Base-by-base conservation (phyloP, 305 asterid genomes). In the Stenogyne calaminthoides region DNA sequence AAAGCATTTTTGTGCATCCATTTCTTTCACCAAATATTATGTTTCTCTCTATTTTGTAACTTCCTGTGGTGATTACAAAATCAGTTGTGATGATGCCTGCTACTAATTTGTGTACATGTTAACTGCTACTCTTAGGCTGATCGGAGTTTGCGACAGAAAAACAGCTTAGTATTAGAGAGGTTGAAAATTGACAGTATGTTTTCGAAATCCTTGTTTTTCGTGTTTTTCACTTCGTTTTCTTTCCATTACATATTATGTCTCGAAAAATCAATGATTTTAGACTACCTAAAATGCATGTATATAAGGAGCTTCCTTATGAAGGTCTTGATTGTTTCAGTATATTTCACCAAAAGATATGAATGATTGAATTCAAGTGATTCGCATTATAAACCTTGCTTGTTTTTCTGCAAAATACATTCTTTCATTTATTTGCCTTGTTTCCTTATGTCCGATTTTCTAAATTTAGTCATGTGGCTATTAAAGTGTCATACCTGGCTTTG, bases 171-270 rank as follows among this genome's bases (percentile, higher is more conserved):
- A 34, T 70, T 92, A 67, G 98, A 92, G 87, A 88, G 96, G 67
- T 79, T 92, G 85, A 92, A 96, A 84, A 92, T 92, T 59, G 98
- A 92, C 85, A 90, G 96, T 91, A 88, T 83, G 96, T 64, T 80
- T 74, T 75, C 75, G 58, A 61, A 62, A 69, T 67, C 78, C 68
- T 75, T 64, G 67, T 60, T 71, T n/a, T n/a, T n/a, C n/a, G n/a
- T n/a, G n/a, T n/a, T n/a, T 55, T 75, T 70, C 52, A 39, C 52
- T 44, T 57, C 42, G 2, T 46, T 9, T 62, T 68, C 19, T 64
- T 70, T 74, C 51, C 25, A 8, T 63, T 37, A 32, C 22, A 9
- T 71, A 25, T 49, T 14, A 55, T 29, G 62, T 9, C 51, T 54
- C 25, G 19, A 16, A 47, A 34, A 67, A 29, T 71, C 62, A 63